Evolutionary conservation across 1,139 yeast species (phyloP).

Genomic region (Lodderomyces jiufengensis): DNA sequence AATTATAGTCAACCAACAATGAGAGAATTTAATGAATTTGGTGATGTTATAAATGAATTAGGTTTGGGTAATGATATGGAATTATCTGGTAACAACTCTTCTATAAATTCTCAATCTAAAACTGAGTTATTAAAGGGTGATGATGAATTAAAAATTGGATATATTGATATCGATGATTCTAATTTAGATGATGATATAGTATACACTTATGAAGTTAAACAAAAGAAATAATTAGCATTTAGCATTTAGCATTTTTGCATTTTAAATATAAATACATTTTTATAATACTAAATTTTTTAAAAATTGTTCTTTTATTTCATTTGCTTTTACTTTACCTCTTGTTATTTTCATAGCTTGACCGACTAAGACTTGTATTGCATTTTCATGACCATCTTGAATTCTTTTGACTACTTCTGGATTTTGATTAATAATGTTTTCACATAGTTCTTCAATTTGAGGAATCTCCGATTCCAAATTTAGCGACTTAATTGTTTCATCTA

Average conservation of each 20-base stretch:
- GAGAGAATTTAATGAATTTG: slow-evolving; percentile 14
- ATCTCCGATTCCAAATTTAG: not conserved
- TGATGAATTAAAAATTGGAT: not conserved
- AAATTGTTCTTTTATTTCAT: slow-evolving; percentile 43
- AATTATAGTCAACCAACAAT: slow-evolving; percentile 12
- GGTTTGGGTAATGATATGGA: slow-evolving; percentile 9
- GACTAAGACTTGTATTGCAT: slow-evolving; percentile 67
- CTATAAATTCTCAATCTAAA: too few relatives aligned
- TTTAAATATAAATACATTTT: not conserved
- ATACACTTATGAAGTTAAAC: slow-evolving; percentile 15
- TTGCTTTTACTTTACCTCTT: slow-evolving; percentile 62
- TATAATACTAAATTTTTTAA: slow-evolving; percentile 21
- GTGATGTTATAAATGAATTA: slow-evolving; percentile 12
- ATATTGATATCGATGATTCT: slow-evolving; percentile 3
- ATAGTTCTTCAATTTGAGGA: slow-evolving; percentile 27
- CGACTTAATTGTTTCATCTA: slow-evolving; percentile 43
- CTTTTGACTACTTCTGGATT: slow-evolving; percentile 57
- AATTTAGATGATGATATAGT: slow-evolving; percentile 10
- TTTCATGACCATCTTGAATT: slow-evolving; percentile 55
- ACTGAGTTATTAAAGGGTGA: too few relatives aligned
- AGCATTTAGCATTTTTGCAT: slow-evolving; percentile 1
- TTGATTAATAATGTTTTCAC: slow-evolving; percentile 48
- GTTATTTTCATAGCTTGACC: slow-evolving; percentile 83
- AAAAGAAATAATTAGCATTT: slow-evolving; percentile 5
- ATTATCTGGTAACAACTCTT: too few relatives aligned